These are phyloP conservation scores for Lepidium campestre DNA, from an alignment of 441 rosid genomes.

Conservation along the genomic window DNA sequence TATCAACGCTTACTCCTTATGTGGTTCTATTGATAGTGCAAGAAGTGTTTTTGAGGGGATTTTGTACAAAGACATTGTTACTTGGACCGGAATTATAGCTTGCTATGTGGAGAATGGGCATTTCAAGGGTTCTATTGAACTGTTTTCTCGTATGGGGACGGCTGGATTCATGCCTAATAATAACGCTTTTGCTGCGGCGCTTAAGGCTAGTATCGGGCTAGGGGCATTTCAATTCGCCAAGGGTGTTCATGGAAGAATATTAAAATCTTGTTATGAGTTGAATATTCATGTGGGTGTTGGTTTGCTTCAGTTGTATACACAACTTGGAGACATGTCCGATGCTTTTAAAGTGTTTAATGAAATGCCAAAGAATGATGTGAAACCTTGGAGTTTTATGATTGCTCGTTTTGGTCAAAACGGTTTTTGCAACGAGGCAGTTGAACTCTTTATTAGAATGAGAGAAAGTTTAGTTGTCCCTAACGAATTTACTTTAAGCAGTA, in stretches of 20 bases:
- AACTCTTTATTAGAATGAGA: slow-evolving; percentile 69
- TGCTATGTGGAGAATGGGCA: slow-evolving; percentile 66
- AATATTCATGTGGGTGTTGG: slow-evolving; percentile 57
- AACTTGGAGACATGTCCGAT: slow-evolving; percentile 38
- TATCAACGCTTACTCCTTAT: slow-evolving; percentile 59
- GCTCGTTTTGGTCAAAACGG: slow-evolving; percentile 62
- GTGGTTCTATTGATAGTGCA: slow-evolving; percentile 46
- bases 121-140: slow-evolving; percentile 47
- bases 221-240: slow-evolving; percentile 43
- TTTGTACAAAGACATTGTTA: slow-evolving; percentile 60
- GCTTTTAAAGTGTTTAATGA: slow-evolving; percentile 55
- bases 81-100: slow-evolving; percentile 76
- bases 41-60: slow-evolving; percentile 60
- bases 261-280: slow-evolving; percentile 54
- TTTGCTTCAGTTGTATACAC: slow-evolving; percentile 70
- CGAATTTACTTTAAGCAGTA: slow-evolving; percentile 71
- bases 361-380: slow-evolving; percentile 65
- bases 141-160: slow-evolving; percentile 52
- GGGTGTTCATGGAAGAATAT: slow-evolving; percentile 56
- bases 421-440: slow-evolving; percentile 47
- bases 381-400: slow-evolving; percentile 94
- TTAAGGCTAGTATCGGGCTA: slow-evolving; percentile 73
- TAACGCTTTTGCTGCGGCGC: slow-evolving; percentile 56
- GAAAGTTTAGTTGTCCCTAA: slow-evolving; percentile 56
- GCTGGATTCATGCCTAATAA: slow-evolving; percentile 62